A percentile compares a stretch with the other conserved stretches of the same genome.
These are phyloP conservation scores for Beauveria sp. DNA, from an alignment of 2,329 filamentous ascomycete genomes.

Conservation along the genomic window DNA sequence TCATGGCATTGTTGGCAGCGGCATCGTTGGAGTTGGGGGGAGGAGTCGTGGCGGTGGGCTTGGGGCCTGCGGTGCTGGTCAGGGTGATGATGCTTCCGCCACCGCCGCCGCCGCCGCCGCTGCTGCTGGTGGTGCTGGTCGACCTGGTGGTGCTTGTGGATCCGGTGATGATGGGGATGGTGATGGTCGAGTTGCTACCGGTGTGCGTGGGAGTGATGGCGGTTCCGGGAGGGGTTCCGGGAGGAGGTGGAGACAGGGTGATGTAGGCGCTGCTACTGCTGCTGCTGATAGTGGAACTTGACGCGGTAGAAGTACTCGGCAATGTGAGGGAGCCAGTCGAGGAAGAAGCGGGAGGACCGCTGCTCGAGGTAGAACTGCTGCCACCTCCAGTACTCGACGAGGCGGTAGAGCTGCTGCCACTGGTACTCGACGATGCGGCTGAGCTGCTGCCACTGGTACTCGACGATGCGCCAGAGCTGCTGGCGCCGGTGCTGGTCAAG, in stretches of 20 bases:
- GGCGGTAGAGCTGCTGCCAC: background rate
- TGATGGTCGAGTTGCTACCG: background rate
- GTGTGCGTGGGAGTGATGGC: background rate
- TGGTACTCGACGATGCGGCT: slow-evolving; percentile 10
- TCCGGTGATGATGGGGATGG: slow-evolving; percentile 12
- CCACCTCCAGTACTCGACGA: slow-evolving; percentile 5
- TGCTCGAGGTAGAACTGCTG: slow-evolving; percentile 20
- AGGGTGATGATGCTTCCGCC: background rate
- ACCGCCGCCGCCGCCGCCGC: background rate
- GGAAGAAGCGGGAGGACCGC: background rate
- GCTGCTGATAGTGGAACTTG: background rate
- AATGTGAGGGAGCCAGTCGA: background rate
- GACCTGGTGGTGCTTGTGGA: background rate
- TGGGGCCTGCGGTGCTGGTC: background rate
- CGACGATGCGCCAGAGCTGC: slow-evolving; percentile 8
- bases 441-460: slow-evolving; percentile 6
- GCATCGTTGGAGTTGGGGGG: slow-evolving; percentile 22
- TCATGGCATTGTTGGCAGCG: slow-evolving; percentile 24
- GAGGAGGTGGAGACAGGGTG: background rate
- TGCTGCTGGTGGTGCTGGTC: background rate
- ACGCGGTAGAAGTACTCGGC: background rate
- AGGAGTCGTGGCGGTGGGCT: slow-evolving; percentile 6
- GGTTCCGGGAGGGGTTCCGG: background rate
- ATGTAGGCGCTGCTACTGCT: background rate
- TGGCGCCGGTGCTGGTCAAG: background rate